phyloP scores from a whole-genome alignment of 352 stramenopile genomes.

The Globisporangium uncinulatum region DNA sequence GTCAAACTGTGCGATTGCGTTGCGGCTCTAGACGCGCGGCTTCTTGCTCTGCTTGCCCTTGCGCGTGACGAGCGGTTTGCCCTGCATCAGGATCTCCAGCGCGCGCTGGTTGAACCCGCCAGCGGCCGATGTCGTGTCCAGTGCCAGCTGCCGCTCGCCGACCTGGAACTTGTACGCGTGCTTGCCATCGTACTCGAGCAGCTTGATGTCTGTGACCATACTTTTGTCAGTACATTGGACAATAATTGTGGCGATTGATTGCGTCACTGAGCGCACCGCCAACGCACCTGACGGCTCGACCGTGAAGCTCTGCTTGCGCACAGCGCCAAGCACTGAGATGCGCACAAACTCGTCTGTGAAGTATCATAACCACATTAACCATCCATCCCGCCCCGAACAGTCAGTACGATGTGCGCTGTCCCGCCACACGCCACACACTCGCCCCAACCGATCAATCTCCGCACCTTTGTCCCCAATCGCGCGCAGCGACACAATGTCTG shows the following conservation, averaged over 20 bases:
- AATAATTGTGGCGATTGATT: slow-evolving; percentile 7
- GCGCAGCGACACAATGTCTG: slow-evolving; percentile 61
- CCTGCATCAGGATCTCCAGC: slow-evolving; percentile 64
- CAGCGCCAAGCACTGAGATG: slow-evolving; percentile 39
- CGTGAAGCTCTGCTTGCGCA: slow-evolving; percentile 40
- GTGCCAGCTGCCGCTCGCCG: slow-evolving; percentile 37
- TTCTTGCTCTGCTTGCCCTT: slow-evolving; percentile 67
- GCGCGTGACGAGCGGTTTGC: slow-evolving; percentile 61
- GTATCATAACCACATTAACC: not conserved
- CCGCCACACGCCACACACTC: not conserved
- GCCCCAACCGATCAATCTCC: not conserved
- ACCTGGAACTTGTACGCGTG: slow-evolving; percentile 62
- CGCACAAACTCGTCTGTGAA: slow-evolving; percentile 44
- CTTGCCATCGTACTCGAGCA: slow-evolving; percentile 43
- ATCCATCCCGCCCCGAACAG: not conserved
- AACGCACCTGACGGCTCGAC: slow-evolving; percentile 39
- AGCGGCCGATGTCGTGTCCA: slow-evolving; percentile 44
- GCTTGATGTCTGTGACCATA: slow-evolving; percentile 35
- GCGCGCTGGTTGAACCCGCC: slow-evolving; percentile 51
- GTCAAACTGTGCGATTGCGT: too few relatives aligned
- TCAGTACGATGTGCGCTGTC: not conserved
- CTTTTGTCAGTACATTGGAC: not conserved
- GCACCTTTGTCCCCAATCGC: slow-evolving; percentile 48
- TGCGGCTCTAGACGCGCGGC: slow-evolving; percentile 6
- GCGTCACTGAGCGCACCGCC: not conserved